Conservation (phyloP, 75 land plant genomes). For the Ceratopteris richardii region DNA sequence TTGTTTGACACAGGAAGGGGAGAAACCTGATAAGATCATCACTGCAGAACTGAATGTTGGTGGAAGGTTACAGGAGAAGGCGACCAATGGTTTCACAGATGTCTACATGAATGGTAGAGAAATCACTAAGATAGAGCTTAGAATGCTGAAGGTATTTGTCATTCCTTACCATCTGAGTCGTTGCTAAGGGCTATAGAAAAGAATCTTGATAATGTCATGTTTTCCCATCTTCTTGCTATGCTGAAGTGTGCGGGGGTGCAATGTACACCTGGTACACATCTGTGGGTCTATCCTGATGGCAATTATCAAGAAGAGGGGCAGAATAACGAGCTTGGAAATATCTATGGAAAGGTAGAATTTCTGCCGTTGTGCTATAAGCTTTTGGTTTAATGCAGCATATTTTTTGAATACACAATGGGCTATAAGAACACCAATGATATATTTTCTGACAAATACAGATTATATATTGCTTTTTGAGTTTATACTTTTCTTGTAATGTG, state of each 20-base stretch:
- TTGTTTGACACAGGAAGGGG: constrained; percentile 60
- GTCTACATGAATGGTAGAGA: constrained; percentile 84
- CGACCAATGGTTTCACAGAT: constrained; percentile 85
- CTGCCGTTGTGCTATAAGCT: too few relatives aligned
- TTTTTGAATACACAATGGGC: too few relatives aligned
- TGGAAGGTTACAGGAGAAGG: constrained; percentile 43
- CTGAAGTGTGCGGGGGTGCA: constrained; percentile 89
- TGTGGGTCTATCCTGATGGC: constrained; percentile 92
- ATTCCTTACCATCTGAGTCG: too few relatives aligned
- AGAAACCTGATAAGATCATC: constrained; percentile 75
- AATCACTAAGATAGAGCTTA: constrained; percentile 77
- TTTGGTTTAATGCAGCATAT: too few relatives aligned
- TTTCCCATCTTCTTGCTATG: not conserved
- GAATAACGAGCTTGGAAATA: constrained; percentile 81
- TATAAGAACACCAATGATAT: not conserved
- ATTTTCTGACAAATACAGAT: not conserved
- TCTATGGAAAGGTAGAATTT: constrained; percentile 81
- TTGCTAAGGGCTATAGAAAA: too few relatives aligned
- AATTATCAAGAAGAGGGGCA: constrained; percentile 89
- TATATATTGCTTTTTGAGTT: too few relatives aligned
- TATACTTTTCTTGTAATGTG: too few relatives aligned
- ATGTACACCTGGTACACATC: constrained; percentile 86
- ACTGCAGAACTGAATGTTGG: constrained; percentile 76
- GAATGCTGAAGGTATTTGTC: constrained; percentile 74
- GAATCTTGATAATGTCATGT: too few relatives aligned